Evolutionary conservation across 1,284 basidiomycete genomes (phyloP), one percentile per base, ranked within the genome.

Genomic region (Ustilago cynodontis): DNA sequence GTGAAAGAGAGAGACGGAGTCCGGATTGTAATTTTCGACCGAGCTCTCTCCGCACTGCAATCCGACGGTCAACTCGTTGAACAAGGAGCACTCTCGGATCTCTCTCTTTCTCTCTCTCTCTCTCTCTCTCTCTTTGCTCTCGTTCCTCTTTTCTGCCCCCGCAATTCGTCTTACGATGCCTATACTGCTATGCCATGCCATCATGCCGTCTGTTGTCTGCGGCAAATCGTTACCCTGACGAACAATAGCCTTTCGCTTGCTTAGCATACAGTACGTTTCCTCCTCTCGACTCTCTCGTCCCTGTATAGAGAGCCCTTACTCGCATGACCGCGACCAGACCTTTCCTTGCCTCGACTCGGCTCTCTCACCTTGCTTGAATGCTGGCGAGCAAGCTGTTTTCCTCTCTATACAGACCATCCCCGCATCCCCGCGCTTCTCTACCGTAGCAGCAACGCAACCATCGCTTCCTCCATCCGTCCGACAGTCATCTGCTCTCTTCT

Each of bases 321-420:
- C 64, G 65, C 29, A 24, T 57, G 65, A 67, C 65, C 65, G 65
- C 61, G 56, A 52, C 45, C 59, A 61, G 53, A 57, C 65, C 65
- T 61, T 52, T 49, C 22, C 18, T 22, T 47, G n/a, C 41, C 37
- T 59, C 47, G 2, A 24, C 49, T 51, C 49, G 26, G 49, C 49
- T 51, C 26, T 28, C 31, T 11, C n/a, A n/a, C 47, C 55, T 54
- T 35, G 47, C 55, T 35, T 54, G 14, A 37, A 24, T 29, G 31
- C 45, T 28, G 35, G 8, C n/a, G n/a, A n/a, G 7, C 35, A 14
- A 37, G 3, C 14, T 16, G 35, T 37, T 22, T 26, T 24, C 22
- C 37, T 4, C n/a, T 28, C 37, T 20, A 24, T 5, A 33, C 31
- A 33, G 31, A 9, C 49, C 28, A 29, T 26, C 49, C 28, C 49